Conservation (phyloP, 148 eudicot species). For the Vaccinium vitisidaea region DNA sequence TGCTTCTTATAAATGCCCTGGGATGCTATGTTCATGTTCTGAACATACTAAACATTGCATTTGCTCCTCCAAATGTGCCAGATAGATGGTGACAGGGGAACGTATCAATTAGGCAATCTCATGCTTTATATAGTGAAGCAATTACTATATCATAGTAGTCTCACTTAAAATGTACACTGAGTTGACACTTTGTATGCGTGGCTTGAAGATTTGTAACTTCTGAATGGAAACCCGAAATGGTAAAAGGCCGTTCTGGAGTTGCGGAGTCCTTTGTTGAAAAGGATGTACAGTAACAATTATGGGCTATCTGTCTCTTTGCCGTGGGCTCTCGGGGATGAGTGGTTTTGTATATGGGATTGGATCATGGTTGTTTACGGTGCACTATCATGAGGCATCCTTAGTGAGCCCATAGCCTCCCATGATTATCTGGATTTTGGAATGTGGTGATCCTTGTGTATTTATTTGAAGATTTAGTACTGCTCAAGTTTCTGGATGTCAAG, state of each 20-base stretch:
- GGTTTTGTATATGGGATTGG: too few species aligned
- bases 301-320: too few species aligned
- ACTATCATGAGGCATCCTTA: too few species aligned
- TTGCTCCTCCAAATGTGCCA: background rate
- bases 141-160: background rate
- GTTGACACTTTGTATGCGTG: background rate
- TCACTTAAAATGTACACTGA: background rate
- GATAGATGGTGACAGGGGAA: background rate
- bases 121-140: background rate
- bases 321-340: too few species aligned
- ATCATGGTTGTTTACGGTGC: too few species aligned
- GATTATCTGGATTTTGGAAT: too few species aligned
- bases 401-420: too few species aligned
- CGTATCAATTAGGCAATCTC: background rate
- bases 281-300: background rate
- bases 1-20: too few species aligned
- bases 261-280: background rate
- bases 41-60: too few species aligned
- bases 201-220: background rate
- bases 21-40: too few species aligned
- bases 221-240: slow-evolving; percentile 1
- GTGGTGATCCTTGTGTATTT: too few species aligned
- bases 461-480: too few species aligned
- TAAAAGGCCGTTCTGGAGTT: background rate
- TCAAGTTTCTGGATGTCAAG: background rate